A percentile compares a stretch with the other conserved stretches of the same genome.
Evolutionary conservation across 345 rosid genomes (phyloP).

Genomic region (Dovyalis caffra): DNA sequence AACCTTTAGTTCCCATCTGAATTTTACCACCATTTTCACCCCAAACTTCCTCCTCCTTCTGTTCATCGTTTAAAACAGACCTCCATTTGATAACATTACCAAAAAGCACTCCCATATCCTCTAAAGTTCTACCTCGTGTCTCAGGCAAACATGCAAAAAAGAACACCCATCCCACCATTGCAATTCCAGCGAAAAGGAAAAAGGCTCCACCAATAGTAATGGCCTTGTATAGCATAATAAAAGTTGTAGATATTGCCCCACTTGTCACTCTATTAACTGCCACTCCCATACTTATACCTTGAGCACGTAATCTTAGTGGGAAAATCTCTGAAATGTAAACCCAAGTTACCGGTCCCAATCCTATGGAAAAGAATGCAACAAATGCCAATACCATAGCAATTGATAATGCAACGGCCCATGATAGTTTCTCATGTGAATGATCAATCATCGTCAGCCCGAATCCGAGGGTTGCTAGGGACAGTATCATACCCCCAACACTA

Average conservation of each 20-base stretch:
- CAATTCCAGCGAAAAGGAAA: conserved; percentile 54
- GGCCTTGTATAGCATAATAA: conserved; percentile 45
- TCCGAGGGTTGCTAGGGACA: conserved; percentile 47
- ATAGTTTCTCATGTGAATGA: conserved; percentile 37
- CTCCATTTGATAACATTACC: conserved; percentile 52
- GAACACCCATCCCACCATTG: conserved; percentile 52
- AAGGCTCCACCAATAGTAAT: conserved; percentile 83
- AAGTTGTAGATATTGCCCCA: conserved; percentile 59
- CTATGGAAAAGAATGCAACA: conserved; percentile 80
- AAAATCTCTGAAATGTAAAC: conserved; percentile 87
- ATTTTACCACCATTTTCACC: neutral
- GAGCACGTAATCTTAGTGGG: conserved; percentile 79
- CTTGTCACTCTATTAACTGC: conserved; percentile 70
- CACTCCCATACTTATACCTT: conserved; percentile 69
- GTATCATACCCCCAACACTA: conserved; percentile 71
- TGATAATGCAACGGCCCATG: conserved; percentile 67
- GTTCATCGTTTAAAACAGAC: conserved; percentile 16
- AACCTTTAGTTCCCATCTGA: neutral
- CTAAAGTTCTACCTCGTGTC: conserved; percentile 75
- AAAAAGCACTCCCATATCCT: conserved; percentile 68
- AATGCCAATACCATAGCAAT: conserved; percentile 52
- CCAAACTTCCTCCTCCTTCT: neutral
- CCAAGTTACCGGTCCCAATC: conserved; percentile 85
- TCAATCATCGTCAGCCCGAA: conserved; percentile 44
- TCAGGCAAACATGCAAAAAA: conserved; percentile 58